phyloP scores from a whole-genome alignment of 768 basidiomycete genomes.

The Mycena belliarum region DNA sequence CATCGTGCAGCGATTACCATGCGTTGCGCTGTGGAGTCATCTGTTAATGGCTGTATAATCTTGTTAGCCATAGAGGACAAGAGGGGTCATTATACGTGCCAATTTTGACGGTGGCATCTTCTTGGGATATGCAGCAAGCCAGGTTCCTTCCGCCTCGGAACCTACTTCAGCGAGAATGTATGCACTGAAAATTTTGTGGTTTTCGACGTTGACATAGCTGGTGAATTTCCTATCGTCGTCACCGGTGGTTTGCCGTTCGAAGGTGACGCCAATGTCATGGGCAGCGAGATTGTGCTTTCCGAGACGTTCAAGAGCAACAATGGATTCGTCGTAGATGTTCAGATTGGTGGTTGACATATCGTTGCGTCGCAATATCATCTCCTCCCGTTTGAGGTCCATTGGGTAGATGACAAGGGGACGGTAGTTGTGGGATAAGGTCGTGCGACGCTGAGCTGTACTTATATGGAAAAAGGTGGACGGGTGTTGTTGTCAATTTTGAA shows the following conservation, averaged over 20 bases:
- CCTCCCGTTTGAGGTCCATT: too few relatives aligned
- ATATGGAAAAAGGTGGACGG: too few relatives aligned
- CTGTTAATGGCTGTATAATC: slow-evolving; percentile 1
- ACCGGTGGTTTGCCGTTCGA: neutral
- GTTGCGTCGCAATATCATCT: too few relatives aligned
- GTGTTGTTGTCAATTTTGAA: too few relatives aligned
- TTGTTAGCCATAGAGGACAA: neutral
- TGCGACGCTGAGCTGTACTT: too few relatives aligned
- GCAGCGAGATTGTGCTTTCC: neutral
- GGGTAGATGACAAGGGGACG: too few relatives aligned
- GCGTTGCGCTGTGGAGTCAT: neutral
- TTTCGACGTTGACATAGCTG: too few relatives aligned
- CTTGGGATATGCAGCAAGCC: slow-evolving; percentile 7
- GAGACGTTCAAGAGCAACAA: neutral
- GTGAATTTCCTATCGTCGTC: neutral
- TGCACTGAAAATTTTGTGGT: neutral
- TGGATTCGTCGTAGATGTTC: neutral
- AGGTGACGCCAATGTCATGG: neutral
- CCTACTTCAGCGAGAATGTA: slow-evolving; percentile 15
- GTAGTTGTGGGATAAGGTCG: too few relatives aligned
- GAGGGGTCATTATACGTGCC: neutral
- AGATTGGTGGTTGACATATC: too few relatives aligned
- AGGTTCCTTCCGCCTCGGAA: slow-evolving; percentile 4
- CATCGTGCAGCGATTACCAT: neutral
- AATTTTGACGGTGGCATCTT: neutral